These are phyloP conservation scores for Neurospora sp. DNA, from an alignment of 495 filamentous ascomycete genomes.

Conservation along the genomic window DNA sequence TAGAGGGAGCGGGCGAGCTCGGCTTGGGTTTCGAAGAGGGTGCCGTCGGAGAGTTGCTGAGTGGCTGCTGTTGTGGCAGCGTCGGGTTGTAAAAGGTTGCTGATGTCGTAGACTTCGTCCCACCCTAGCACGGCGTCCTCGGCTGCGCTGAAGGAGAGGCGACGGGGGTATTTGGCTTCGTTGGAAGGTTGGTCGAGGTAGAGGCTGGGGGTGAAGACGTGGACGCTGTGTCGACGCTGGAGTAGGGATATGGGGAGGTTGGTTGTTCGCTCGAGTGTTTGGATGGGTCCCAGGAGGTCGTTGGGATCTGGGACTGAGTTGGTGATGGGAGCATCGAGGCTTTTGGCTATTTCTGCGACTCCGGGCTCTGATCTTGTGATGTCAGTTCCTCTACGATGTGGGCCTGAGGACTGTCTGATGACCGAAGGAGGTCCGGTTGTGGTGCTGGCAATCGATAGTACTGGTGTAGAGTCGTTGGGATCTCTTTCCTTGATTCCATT, in stretches of 20 bases:
- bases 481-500: conserved; percentile 26
- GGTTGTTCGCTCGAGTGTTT: conserved; percentile 24
- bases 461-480: conserved; percentile 12
- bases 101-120: conserved; percentile 37
- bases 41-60: neutral
- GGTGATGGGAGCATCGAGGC: conserved; percentile 12
- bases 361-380: conserved; percentile 2
- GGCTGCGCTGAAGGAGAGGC: conserved; percentile 81
- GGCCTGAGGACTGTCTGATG: neutral
- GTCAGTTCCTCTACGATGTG: neutral
- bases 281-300: conserved; percentile 30
- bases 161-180: conserved; percentile 60
- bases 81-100: conserved; percentile 22
- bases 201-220: neutral
- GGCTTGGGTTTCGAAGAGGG: conserved; percentile 18
- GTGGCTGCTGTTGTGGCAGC: conserved; percentile 12
- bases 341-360: conserved; percentile 7
- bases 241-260: conserved; percentile 18
- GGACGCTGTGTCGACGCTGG: conserved; percentile 39
- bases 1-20: conserved; percentile 54
- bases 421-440: neutral
- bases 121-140: conserved; percentile 76
- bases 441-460: neutral
- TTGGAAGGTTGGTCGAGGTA: conserved; percentile 25
- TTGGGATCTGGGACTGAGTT: conserved; percentile 33